A percentile compares a stretch with the other conserved stretches of the same genome.
Conservation (phyloP, 768 basidiomycete species). For the Collybiopsis luxurians region DNA sequence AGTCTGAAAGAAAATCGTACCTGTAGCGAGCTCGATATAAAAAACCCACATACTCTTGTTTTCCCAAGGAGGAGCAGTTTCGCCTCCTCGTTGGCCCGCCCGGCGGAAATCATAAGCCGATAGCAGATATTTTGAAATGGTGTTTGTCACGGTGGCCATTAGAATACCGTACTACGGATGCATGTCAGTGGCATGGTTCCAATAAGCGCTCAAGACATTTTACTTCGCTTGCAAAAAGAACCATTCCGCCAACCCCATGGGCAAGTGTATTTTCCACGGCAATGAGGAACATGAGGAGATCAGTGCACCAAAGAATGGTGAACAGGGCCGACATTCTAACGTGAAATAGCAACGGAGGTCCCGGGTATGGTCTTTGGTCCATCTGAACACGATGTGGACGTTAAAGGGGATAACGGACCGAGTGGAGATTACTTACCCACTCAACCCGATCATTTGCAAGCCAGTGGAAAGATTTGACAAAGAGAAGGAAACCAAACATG, state of each 20-base stretch:
- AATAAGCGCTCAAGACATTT: conserved; percentile 20
- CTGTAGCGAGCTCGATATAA: conserved; percentile 89
- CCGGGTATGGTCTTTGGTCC: conserved; percentile 92
- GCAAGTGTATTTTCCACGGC: conserved; percentile 78
- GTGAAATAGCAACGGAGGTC: conserved; percentile 82
- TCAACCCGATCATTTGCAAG: conserved; percentile 92
- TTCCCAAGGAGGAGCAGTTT: conserved; percentile 91
- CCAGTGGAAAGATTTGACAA: conserved; percentile 99
- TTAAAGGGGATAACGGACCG: conserved; percentile 8
- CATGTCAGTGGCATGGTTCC: neutral
- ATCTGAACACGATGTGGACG: conserved; percentile 54
- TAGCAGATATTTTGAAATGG: conserved; percentile 79
- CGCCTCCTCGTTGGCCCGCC: conserved; percentile 74
- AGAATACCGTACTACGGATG: conserved; percentile 78
- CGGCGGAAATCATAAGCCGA: conserved; percentile 80
- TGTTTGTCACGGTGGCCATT: conserved; percentile 75
- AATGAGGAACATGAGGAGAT: conserved; percentile 74
- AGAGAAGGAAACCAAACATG: conserved; percentile 93
- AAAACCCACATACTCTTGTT: conserved; percentile 97
- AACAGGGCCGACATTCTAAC: conserved; percentile 77
- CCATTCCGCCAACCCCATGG: conserved; percentile 84
- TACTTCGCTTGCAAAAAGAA: conserved; percentile 94
- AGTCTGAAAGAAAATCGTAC: conserved; percentile 38
- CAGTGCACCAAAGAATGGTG: conserved; percentile 67
- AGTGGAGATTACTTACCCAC: conserved; percentile 57